These are phyloP conservation scores for Apiotrichum veenhuisii DNA, from an alignment of 1,284 basidiomycete species.

Conservation along the genomic window DNA sequence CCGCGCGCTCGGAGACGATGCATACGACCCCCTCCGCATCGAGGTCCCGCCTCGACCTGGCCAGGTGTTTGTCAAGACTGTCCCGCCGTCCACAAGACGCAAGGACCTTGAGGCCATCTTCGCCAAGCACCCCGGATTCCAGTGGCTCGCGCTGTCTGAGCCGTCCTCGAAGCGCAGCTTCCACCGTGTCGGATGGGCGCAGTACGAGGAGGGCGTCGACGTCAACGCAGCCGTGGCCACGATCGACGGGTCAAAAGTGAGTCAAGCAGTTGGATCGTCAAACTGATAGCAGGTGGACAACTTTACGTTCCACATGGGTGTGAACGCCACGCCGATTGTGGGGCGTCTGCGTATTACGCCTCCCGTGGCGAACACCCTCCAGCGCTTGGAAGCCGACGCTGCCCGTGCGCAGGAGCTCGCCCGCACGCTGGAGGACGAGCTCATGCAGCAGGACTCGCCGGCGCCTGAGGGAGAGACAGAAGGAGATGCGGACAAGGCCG, in stretches of 20 bases:
- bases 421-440: slow-evolving; percentile 63
- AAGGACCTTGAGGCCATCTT: slow-evolving; percentile 79
- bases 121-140: slow-evolving; percentile 47
- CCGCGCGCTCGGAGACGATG: slow-evolving; percentile 51
- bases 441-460: slow-evolving; percentile 42
- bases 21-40: slow-evolving; percentile 56
- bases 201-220: slow-evolving; percentile 75
- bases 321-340: slow-evolving; percentile 72
- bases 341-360: slow-evolving; percentile 74
- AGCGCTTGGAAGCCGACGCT: slow-evolving; percentile 72
- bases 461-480: slow-evolving; percentile 36
- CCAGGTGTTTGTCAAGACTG: slow-evolving; percentile 89
- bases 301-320: slow-evolving; percentile 83
- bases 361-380: slow-evolving; percentile 70
- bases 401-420: slow-evolving; percentile 68
- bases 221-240: slow-evolving; percentile 67
- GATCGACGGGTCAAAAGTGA: slow-evolving; percentile 76
- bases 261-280: slow-evolving; percentile 14
- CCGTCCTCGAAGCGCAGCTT: slow-evolving; percentile 84
- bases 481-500: slow-evolving; percentile 14
- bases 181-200: slow-evolving; percentile 87
- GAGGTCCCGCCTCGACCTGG: slow-evolving; percentile 72
- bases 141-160: slow-evolving; percentile 80
- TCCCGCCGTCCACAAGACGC: slow-evolving; percentile 83
- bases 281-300: slow-evolving; percentile 67